A percentile compares a stretch with the other conserved stretches of the same genome.
phyloP scores from a whole-genome alignment of 1,139 yeast genomes.

The Magnusiomyces fungicola region DNA sequence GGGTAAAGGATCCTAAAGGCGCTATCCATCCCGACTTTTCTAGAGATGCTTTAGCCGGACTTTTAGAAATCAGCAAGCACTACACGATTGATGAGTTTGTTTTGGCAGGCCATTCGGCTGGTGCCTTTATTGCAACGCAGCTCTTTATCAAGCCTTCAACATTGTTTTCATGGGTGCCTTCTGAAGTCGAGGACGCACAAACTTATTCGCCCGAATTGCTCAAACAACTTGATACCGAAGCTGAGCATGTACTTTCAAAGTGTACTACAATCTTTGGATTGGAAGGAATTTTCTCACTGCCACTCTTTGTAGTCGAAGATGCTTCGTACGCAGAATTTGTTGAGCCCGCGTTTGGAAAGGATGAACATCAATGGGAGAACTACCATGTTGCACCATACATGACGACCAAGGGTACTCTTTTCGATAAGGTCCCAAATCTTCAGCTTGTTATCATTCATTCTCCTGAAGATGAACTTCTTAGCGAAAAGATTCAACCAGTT shows the following conservation, averaged over 20 bases:
- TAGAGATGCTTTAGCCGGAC: constrained; percentile 46
- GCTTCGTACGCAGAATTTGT: constrained; percentile 41
- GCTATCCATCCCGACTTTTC: constrained; percentile 59
- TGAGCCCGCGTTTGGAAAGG: constrained; percentile 38
- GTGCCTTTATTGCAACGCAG: constrained; percentile 65
- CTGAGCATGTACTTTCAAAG: background rate
- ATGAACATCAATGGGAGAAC: constrained; percentile 12
- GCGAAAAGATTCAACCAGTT: constrained; percentile 28
- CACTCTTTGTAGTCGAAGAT: constrained; percentile 38
- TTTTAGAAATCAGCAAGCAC: constrained; percentile 29
- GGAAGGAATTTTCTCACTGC: constrained; percentile 49
- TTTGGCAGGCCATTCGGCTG: constrained; percentile 74
- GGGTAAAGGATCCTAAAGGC: constrained; percentile 35
- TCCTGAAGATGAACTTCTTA: constrained; percentile 33
- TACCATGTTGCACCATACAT: constrained; percentile 3
- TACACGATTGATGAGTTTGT: constrained; percentile 32
- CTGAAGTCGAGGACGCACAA: background rate
- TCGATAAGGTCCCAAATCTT: constrained; percentile 12
- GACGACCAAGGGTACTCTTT: background rate
- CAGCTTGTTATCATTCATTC: constrained; percentile 32
- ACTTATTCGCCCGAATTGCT: too few species aligned
- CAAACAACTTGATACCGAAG: too few species aligned
- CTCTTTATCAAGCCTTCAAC: constrained; percentile 27
- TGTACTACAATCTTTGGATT: constrained; percentile 32
- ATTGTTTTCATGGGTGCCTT: constrained; percentile 1